phyloP scores from a whole-genome alignment of 306 rosid genomes.

The Inga oerstediana region DNA sequence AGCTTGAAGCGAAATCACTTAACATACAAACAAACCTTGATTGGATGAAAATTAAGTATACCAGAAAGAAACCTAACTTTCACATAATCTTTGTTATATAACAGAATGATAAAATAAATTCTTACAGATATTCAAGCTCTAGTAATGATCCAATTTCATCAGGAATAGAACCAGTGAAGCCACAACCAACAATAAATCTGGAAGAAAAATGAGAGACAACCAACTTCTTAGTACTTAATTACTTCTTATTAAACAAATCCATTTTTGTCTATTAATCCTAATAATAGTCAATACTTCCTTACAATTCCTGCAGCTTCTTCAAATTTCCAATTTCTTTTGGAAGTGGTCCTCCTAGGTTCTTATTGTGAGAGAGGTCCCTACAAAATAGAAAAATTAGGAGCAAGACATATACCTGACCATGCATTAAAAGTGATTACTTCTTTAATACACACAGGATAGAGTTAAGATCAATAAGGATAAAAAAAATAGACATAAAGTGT shows the following conservation, averaged over 20 bases:
- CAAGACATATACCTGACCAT: too few relatives aligned
- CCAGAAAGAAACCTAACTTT: not conserved
- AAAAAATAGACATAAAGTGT: not conserved
- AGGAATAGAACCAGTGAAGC: constrained; percentile 59
- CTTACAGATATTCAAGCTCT: constrained; percentile 55
- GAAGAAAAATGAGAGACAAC: constrained; percentile 5
- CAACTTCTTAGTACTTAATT: not conserved
- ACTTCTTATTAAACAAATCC: not conserved
- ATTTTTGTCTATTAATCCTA: not conserved
- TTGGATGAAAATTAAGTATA: not conserved
- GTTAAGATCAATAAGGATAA: not conserved
- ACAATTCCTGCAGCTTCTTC: constrained; percentile 51
- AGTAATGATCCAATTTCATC: constrained; percentile 51
- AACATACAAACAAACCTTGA: not conserved
- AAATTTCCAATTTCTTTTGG: constrained; percentile 43
- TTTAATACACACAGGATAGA: too few relatives aligned
- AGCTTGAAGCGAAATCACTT: not conserved
- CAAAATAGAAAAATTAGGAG: too few relatives aligned
- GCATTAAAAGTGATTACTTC: too few relatives aligned
- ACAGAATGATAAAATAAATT: not conserved
- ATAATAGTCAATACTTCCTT: constrained; percentile 31
- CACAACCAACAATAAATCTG: constrained; percentile 62
- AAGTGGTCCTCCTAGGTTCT: too few relatives aligned
- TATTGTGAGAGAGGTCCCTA: too few relatives aligned
- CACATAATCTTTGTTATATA: not conserved